Evolutionary conservation across 2,329 filamentous ascomycete species (phyloP), one percentile per base, ranked within the genome.

Genomic region (Fusarium secorum): DNA sequence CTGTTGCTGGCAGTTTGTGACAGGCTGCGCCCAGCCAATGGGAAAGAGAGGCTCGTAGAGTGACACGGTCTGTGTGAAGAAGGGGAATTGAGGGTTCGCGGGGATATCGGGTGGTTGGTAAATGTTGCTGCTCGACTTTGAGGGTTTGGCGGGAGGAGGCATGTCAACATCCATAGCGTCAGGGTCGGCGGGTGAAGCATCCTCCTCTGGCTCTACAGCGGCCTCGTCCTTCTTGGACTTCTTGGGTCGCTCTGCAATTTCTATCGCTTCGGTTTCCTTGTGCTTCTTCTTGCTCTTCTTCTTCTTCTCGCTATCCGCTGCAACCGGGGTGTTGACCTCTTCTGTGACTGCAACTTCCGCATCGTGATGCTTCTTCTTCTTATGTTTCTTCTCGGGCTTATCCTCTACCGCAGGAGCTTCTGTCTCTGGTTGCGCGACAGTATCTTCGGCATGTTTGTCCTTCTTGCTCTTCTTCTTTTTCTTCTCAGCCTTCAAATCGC

Each of bases 1-100:
- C 76, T 95, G 92, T 66, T 90, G 88, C 77, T 91, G 89, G 67
- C 91, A 86, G 64, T 89, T 91, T 73, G 92, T 90, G 71, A 94
- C 82, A 0, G 93, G 91, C 63, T 89, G 87, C 66, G 87, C 85
- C 81, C 93, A 91, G 46, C 91, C 90, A 41, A 88, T 83, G 15
- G 93, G 92, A 69, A 89, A 92, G 68, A 96, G 85, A 3, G 92
- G 88, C 70, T 95, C 87, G 82, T 93, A 95, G 74, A 97, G 88
- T 4, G 95, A 95, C 44, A 93, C 88, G 26, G 91, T 94, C 76
- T 95, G 91, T 32, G 89, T 88, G 78, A 90, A 90, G 81, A 97
- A 95, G 20, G 95, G 92, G 46, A 91, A 92, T 70, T 80, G 83
- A 53, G 80, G 80, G 63, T 81, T 78, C 53, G 81, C 70, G 28